A percentile compares a stretch with the other conserved stretches of the same genome.
These are phyloP conservation scores for Leishmania arabica DNA, from an alignment of 208 protist genomes.

Conservation along the genomic window DNA sequence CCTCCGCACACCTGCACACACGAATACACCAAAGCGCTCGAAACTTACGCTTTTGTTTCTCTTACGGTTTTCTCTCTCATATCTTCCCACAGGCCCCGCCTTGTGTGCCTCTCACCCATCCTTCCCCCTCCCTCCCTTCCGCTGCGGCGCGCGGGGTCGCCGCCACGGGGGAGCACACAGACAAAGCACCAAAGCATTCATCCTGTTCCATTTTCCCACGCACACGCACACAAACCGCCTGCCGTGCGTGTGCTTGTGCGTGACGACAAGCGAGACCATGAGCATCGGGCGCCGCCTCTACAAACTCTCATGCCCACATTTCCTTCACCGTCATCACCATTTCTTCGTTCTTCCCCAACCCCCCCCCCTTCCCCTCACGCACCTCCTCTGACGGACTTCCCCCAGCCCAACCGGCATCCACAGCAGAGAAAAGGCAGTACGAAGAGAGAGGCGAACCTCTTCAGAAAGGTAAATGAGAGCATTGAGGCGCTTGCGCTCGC, in stretches of 20 bases:
- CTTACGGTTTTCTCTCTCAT: neutral
- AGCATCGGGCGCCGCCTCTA: neutral
- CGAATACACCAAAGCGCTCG: neutral
- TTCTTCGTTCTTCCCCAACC: neutral
- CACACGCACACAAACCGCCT: neutral
- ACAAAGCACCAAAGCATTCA: neutral
- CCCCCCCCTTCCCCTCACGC: too few relatives aligned
- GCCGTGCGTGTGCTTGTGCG: neutral
- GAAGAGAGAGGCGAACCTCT: too few relatives aligned
- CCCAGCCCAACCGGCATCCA: too few relatives aligned
- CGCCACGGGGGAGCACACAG: neutral
- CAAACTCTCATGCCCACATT: neutral
- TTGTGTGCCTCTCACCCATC: neutral
- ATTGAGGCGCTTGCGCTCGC: too few relatives aligned
- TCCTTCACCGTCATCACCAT: neutral
- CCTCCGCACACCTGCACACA: neutral
- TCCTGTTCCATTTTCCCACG: neutral
- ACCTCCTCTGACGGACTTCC: neutral
- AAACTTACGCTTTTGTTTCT: neutral
- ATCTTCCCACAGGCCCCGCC: neutral
- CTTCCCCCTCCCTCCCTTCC: neutral
- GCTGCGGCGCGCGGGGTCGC: neutral
- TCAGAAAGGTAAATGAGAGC: too few relatives aligned
- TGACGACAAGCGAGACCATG: neutral
- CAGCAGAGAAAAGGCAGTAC: too few relatives aligned